Conservation (phyloP, 345 rosid genomes). For the Hirschfeldia incana region DNA sequence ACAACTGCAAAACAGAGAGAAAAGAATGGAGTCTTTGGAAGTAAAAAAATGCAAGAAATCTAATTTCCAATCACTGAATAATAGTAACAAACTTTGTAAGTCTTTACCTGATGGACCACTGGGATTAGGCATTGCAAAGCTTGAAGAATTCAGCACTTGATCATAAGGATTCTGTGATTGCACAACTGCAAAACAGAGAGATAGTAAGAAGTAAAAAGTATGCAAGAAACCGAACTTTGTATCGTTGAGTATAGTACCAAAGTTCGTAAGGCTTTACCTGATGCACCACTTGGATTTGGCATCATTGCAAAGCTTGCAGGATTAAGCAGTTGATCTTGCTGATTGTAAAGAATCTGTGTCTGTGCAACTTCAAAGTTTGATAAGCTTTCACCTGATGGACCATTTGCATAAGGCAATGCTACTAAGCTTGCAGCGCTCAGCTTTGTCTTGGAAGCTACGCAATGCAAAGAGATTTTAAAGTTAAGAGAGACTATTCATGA, state of each 20-base stretch:
- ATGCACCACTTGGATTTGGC: not conserved
- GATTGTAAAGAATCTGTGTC: not conserved
- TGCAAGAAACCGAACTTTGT: not conserved
- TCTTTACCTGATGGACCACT: not conserved
- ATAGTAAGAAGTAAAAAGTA: not conserved
- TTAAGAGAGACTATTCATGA: not conserved
- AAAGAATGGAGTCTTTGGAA: not conserved
- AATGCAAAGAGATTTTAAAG: not conserved
- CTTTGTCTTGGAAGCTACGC: not conserved
- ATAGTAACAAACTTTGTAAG: not conserved
- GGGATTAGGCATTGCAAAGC: not conserved
- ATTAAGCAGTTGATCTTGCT: not conserved
- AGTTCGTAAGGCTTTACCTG: constrained; percentile 8
- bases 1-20: not conserved
- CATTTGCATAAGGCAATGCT: not conserved
- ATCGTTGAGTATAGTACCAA: not conserved
- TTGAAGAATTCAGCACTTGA: not conserved
- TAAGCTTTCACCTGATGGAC: not conserved
- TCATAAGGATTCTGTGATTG: not conserved
- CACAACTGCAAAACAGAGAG: not conserved
- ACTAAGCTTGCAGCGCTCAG: not conserved
- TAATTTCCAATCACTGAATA: not conserved
- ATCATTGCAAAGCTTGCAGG: not conserved
- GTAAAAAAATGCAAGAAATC: not conserved
- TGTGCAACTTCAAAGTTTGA: not conserved